Evolutionary conservation across 2,329 filamentous ascomycete species (phyloP).

Genomic region (Xylariaceae sp.): DNA sequence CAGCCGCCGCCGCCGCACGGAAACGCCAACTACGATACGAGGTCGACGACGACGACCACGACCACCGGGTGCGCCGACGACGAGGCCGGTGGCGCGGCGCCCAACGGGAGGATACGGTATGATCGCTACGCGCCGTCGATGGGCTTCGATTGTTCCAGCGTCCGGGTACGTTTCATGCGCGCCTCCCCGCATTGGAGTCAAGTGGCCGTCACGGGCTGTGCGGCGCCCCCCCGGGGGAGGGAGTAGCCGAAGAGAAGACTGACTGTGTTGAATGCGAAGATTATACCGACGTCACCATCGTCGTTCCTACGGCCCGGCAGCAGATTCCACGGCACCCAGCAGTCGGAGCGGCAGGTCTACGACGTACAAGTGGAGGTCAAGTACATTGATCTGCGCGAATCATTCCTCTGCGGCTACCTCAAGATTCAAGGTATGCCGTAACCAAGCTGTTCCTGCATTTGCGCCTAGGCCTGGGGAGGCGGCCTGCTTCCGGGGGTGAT

Average conservation of each 20-base stretch:
- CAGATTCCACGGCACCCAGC: constrained; percentile 82
- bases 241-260: background rate
- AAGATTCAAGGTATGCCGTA: constrained; percentile 73
- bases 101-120: constrained; percentile 7
- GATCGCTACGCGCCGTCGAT: constrained; percentile 29
- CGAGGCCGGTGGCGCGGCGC: background rate
- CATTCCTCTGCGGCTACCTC: constrained; percentile 89
- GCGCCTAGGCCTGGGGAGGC: too few relatives aligned
- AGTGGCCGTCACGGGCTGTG: too few relatives aligned
- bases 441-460: too few relatives aligned
- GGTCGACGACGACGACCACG: constrained; percentile 15
- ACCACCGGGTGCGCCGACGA: constrained; percentile 10
- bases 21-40: constrained; percentile 12
- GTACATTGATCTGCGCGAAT: constrained; percentile 89
- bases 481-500: too few relatives aligned
- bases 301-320: constrained; percentile 83
- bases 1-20: too few relatives aligned
- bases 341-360: constrained; percentile 87
- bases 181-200: too few relatives aligned
- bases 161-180: constrained; percentile 51
- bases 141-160: constrained; percentile 47
- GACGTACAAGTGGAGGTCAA: constrained; percentile 97
- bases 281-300: constrained; percentile 71
- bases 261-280: constrained; percentile 34
- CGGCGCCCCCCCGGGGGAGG: too few relatives aligned